Percentiles rank a stretch among this genome's conserved stretches.
These are phyloP conservation scores for Fusarium torulosum DNA, from an alignment of 2,329 filamentous ascomycete genomes.

Conservation along the genomic window DNA sequence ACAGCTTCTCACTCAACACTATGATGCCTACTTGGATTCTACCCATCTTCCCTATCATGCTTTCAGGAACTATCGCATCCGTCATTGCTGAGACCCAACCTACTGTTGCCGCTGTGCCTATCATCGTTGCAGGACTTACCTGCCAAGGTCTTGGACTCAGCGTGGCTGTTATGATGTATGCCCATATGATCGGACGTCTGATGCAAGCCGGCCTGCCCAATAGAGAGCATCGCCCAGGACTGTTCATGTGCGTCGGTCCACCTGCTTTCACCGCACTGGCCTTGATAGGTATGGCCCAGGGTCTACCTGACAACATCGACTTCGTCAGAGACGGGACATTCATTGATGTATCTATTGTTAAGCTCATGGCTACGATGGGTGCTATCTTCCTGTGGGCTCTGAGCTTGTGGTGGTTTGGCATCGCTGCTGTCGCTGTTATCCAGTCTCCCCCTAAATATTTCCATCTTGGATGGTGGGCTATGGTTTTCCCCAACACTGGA, in stretches of 20 bases:
- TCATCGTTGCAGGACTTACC: slow-evolving; percentile 73
- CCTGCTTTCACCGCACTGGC: slow-evolving; percentile 78
- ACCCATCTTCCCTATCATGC: slow-evolving; percentile 81
- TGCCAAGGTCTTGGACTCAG: slow-evolving; percentile 78
- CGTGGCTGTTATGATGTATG: slow-evolving; percentile 77
- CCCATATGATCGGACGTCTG: slow-evolving; percentile 76
- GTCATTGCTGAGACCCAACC: slow-evolving; percentile 73
- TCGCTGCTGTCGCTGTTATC: slow-evolving; percentile 52
- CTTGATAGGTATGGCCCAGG: slow-evolving; percentile 72
- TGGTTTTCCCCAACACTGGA: slow-evolving; percentile 72
- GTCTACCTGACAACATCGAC: slow-evolving; percentile 59
- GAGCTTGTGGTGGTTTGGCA: slow-evolving; percentile 67
- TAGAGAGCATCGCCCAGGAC: slow-evolving; percentile 71
- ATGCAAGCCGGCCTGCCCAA: slow-evolving; percentile 73
- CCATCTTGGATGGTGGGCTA: slow-evolving; percentile 73
- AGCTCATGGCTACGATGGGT: slow-evolving; percentile 59
- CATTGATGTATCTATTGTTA: slow-evolving; percentile 58
- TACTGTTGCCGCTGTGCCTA: slow-evolving; percentile 66
- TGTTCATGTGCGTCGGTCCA: slow-evolving; percentile 81
- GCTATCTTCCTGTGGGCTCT: slow-evolving; percentile 75
- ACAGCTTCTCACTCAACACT: slow-evolving; percentile 69
- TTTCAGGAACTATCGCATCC: slow-evolving; percentile 76
- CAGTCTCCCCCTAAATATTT: slow-evolving; percentile 61
- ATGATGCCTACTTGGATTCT: slow-evolving; percentile 82
- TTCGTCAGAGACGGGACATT: slow-evolving; percentile 54